Evolutionary conservation across 768 basidiomycete genomes (phyloP), one percentile per base, ranked within the genome.

Genomic region (Podaxis carcinomalis): DNA sequence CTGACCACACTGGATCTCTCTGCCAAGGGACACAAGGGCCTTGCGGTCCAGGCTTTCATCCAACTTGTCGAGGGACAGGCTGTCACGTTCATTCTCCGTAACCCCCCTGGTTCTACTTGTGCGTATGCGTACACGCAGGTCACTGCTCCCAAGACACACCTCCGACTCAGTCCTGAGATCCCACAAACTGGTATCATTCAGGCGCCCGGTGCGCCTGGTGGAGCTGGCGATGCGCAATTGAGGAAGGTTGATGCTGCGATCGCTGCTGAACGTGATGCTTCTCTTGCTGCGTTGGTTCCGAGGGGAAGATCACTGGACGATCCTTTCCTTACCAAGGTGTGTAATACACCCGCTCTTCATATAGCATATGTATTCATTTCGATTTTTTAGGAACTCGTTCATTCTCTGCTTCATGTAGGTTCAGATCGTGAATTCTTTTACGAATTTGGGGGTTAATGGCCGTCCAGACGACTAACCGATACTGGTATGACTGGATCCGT

Each of bases 401-500:
- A 80, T 28, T 72, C 75, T 7, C 71, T 93, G 14, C 75, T 91
- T 28, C 73, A 76, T 52, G 90, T 88, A 67, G 49, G 78, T 72
- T 19, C 54, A 9, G 32, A 62, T 39, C 37, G 27, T 14, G 9
- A 21, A 36, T 13, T 44, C 5, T 36, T 14, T 59, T 51, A 19
- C 25, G 25, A 39, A 2, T 32, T 13, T 40, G 42, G 11, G 14
- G 51, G 51, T 11, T 19, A 25, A 16, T 42, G 9, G 9, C 27
- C 40, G 2, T 50, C 56, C 11, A 76, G 84, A 81, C 84, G 4
- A 97, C 95, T 3, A 87, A 87, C 63, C 73, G 73, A 25, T 97
- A 91, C 71, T 98, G 95, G 95, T 86, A 86, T 63, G 76, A 83
- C 21, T 98, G 95, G 95, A 88, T 97, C 66, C 80, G 84, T n/a